Evolutionary conservation across 805 yeast genomes (phyloP).

Genomic region (Saccharomycopsis fodiens): DNA sequence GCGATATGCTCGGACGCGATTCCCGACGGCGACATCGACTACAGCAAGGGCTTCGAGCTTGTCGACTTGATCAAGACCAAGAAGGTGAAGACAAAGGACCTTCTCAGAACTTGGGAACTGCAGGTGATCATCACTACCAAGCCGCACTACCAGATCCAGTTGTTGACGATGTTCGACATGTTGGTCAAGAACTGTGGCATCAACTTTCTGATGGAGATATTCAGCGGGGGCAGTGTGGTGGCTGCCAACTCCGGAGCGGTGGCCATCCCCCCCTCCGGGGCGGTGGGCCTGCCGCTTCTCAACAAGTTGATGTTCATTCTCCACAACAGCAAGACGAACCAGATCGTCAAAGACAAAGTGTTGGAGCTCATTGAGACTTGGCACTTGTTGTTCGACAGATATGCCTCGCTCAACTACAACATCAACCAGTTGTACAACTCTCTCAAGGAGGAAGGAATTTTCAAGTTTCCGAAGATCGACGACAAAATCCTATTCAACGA

Average conservation of each 20-base stretch:
- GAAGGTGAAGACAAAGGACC: conserved; percentile 67
- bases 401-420: conserved; percentile 58
- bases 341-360: conserved; percentile 51
- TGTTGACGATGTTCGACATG: conserved; percentile 72
- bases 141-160: conserved; percentile 70
- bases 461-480: conserved; percentile 51
- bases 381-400: conserved; percentile 65
- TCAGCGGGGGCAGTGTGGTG: conserved; percentile 54
- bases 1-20: conserved; percentile 67
- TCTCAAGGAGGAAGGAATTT: conserved; percentile 49
- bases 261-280: too few relatives aligned
- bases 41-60: conserved; percentile 65
- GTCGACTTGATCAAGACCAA: conserved; percentile 83
- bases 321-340: conserved; percentile 33
- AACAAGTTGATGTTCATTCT: conserved; percentile 24
- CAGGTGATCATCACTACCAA: conserved; percentile 57
- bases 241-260: conserved; percentile 27
- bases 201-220: conserved; percentile 71
- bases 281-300: conserved; percentile 5
- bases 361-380: conserved; percentile 67
- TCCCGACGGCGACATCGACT: conserved; percentile 70
- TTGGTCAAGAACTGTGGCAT: conserved; percentile 91
- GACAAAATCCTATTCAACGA: conserved; percentile 32
- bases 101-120: conserved; percentile 77
- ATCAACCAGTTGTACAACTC: conserved; percentile 46